Percentiles rank a stretch among this genome's conserved stretches.
Evolutionary conservation across 441 rosid species (phyloP).

Genomic region (Gossypium gossypioides): DNA sequence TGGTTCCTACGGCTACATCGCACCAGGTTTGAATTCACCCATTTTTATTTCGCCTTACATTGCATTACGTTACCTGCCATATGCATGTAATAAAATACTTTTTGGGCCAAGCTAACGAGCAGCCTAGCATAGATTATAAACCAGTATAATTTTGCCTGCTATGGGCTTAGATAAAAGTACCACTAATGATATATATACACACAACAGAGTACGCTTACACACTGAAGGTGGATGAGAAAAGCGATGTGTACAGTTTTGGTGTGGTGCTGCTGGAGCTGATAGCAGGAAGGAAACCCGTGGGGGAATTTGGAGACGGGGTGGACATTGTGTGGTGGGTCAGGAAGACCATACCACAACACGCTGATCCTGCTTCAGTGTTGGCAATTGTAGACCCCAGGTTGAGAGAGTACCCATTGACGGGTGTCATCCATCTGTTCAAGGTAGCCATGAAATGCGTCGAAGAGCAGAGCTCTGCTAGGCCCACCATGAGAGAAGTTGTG

Average conservation of each 20-base stretch:
- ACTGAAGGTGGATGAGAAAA: slow-evolving; percentile 75
- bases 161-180: not conserved
- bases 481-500: slow-evolving; percentile 88
- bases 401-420: slow-evolving; percentile 39
- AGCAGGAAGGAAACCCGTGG: slow-evolving; percentile 75
- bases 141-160: not conserved
- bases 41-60: not conserved
- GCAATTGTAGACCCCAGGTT: slow-evolving; percentile 60
- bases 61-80: not conserved
- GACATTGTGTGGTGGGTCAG: slow-evolving; percentile 87
- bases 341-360: slow-evolving; percentile 45
- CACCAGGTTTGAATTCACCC: slow-evolving; percentile 50
- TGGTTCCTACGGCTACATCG: slow-evolving; percentile 93
- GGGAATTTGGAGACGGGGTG: slow-evolving; percentile 85
- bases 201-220: slow-evolving; percentile 79
- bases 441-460: slow-evolving; percentile 69
- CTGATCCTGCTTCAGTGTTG: slow-evolving; percentile 46
- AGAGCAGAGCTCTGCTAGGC: slow-evolving; percentile 55
- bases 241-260: slow-evolving; percentile 88
- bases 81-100: no score
- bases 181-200: not conserved
- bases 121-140: not conserved
- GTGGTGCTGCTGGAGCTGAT: slow-evolving; percentile 74
- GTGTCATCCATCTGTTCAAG: slow-evolving; percentile 59
- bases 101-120: not conserved